phyloP scores from a whole-genome alignment of 2,329 filamentous ascomycete species.

The Neonectria ditissima region DNA sequence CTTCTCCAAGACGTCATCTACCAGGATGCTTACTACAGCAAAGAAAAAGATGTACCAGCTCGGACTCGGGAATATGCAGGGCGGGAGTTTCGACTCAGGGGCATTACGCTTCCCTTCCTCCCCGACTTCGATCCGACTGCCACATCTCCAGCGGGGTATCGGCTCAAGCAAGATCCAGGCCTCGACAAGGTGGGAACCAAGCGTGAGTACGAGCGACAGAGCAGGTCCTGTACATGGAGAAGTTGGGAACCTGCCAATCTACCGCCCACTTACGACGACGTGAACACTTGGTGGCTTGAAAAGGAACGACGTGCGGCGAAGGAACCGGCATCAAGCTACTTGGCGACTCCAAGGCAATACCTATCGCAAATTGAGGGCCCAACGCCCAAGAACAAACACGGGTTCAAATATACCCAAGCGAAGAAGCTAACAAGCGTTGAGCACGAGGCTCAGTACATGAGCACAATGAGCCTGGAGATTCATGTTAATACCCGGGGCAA shows the following conservation, averaged over 20 bases:
- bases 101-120: slow-evolving; percentile 81
- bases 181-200: slow-evolving; percentile 66
- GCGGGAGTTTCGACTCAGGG: slow-evolving; percentile 82
- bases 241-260: slow-evolving; percentile 81
- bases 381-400: slow-evolving; percentile 84
- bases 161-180: slow-evolving; percentile 59
- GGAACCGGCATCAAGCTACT: slow-evolving; percentile 25
- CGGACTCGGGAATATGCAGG: slow-evolving; percentile 86
- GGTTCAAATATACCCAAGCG: slow-evolving; percentile 88
- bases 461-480: slow-evolving; percentile 91
- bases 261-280: slow-evolving; percentile 78
- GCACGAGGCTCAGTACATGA: slow-evolving; percentile 94
- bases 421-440: slow-evolving; percentile 79
- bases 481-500: slow-evolving; percentile 89
- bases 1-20: slow-evolving; percentile 77
- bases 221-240: slow-evolving; percentile 62
- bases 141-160: slow-evolving; percentile 64
- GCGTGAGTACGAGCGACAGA: slow-evolving; percentile 60
- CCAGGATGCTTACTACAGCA: slow-evolving; percentile 86
- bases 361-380: slow-evolving; percentile 90
- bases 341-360: slow-evolving; percentile 50
- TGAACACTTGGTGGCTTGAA: slow-evolving; percentile 74
- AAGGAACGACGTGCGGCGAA: slow-evolving; percentile 35
- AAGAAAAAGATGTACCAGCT: slow-evolving; percentile 84
- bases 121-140: slow-evolving; percentile 79